Evolutionary conservation across 495 filamentous ascomycete genomes (phyloP), one percentile per base, ranked within the genome.

Genomic region (Podospora pseudoanserina): DNA sequence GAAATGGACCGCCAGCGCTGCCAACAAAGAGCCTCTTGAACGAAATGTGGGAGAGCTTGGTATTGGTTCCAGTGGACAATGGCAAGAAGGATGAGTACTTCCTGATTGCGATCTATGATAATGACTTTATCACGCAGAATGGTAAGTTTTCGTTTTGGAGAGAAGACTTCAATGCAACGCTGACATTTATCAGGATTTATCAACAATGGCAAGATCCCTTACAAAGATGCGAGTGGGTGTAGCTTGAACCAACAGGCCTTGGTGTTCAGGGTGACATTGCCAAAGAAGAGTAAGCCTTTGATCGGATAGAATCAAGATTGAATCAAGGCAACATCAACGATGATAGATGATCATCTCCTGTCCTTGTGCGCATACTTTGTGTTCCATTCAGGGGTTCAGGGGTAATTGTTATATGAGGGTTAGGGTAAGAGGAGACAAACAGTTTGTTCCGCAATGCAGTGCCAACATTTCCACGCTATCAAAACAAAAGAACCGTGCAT

Each of bases 21-120:
- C 59, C 59, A 4, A 34, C 59, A 16, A 63, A 9, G 0, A 49
- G 73, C 1, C 75, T 92, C 28, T 75, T 92, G 1, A 77, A 94
- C 75, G 91, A 94, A 82, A 95, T 94, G 74, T 95, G 91, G 92
- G 91, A 95, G 80, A 83, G 84, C 39, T 73, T 95, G 30, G 85
- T 86, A 5, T 73, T 92, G 59, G 82, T 89, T 6, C 90, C 91
- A 0, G 88, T 88, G 11, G 82, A 89, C 70, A 79, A 78, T 2
- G 66, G 71, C 59, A 58, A 20, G 55, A 26, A 26, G 23, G 81
- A 85, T 54, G 89, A 92, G 79, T 93, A 85, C 72, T 92, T 86
- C 76, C 75, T 93, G 64, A 85, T 93, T 69, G 85, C 84, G 39
- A 74, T 91, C 34, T 89, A 84, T 69, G 91, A 94, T 71, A 92